A percentile compares a stretch with the other conserved stretches of the same genome.
phyloP scores from a whole-genome alignment of 495 filamentous ascomycete genomes.

The Penicillium salamii region DNA sequence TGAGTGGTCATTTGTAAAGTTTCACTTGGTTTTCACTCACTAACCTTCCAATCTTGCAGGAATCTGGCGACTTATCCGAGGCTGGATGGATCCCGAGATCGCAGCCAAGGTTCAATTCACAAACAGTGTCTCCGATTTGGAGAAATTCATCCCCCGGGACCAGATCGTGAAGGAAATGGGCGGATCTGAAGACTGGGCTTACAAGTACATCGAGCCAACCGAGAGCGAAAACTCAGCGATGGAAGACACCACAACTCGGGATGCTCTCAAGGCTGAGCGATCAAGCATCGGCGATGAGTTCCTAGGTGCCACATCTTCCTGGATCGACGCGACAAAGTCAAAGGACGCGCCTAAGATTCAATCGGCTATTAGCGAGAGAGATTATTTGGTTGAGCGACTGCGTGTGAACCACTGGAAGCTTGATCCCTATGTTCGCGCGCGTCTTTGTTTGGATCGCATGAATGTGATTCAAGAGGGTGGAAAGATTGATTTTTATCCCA shows the following conservation, averaged over 20 bases:
- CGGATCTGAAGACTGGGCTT: constrained; percentile 78
- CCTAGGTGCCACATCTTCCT: constrained; percentile 64
- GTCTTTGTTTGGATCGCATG: constrained; percentile 66
- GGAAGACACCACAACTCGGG: constrained; percentile 59
- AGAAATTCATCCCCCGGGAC: constrained; percentile 63
- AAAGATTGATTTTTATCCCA: constrained; percentile 61
- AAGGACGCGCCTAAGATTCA: constrained; percentile 23
- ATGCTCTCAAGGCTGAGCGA: constrained; percentile 57
- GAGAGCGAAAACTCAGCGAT: constrained; percentile 69
- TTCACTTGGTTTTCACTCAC: neutral
- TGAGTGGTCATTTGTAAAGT: too few relatives aligned
- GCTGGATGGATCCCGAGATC: constrained; percentile 95
- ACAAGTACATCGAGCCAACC: constrained; percentile 73
- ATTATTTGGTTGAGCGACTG: constrained; percentile 59
- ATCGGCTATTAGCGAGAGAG: constrained; percentile 54
- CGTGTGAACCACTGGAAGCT: constrained; percentile 77
- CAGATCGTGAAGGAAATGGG: constrained; percentile 76
- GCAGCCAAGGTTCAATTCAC: constrained; percentile 93
- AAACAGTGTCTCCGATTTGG: constrained; percentile 70
- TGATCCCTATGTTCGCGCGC: constrained; percentile 72
- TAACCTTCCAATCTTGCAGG: constrained; percentile 34
- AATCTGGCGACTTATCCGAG: constrained; percentile 81
- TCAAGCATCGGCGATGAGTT: constrained; percentile 61
- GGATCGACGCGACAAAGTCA: constrained; percentile 53
- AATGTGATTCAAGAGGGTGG: constrained; percentile 64